phyloP scores from a whole-genome alignment of 2,329 filamentous ascomycete genomes.

The Cadophora gregata region DNA sequence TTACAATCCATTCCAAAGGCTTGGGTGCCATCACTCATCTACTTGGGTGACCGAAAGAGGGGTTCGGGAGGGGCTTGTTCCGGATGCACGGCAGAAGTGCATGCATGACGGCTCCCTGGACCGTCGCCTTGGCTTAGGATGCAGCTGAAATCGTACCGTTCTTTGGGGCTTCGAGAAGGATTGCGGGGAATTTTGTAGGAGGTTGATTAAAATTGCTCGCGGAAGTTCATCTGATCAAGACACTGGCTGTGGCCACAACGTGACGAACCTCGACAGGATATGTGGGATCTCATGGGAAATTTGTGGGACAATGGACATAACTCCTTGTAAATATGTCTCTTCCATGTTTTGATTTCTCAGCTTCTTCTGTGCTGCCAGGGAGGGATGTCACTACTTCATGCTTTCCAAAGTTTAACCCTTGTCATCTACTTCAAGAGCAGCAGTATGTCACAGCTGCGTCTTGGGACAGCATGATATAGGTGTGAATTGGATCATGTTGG shows the following conservation, averaged over 20 bases:
- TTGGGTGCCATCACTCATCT: background rate
- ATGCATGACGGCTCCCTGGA: conserved; percentile 21
- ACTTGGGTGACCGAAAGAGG: background rate
- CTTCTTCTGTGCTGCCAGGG: background rate
- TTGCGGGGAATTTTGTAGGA: background rate
- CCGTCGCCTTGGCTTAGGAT: conserved; percentile 6
- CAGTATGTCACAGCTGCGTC: conserved; percentile 14
- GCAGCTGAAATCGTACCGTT: conserved; percentile 1
- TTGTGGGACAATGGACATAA: background rate
- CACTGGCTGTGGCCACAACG: background rate
- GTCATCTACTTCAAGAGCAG: background rate
- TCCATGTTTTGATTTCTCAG: background rate
- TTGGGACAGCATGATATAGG: conserved; percentile 17
- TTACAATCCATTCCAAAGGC: background rate
- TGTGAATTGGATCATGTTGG: conserved; percentile 12
- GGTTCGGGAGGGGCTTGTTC: conserved; percentile 19
- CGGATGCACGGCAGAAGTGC: conserved; percentile 16
- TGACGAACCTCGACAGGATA: background rate
- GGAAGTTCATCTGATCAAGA: conserved; percentile 18
- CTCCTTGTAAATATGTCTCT: background rate
- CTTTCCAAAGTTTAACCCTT: conserved; percentile 8
- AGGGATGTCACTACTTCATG: conserved; percentile 17
- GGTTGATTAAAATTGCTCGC: conserved; percentile 9
- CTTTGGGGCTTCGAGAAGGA: conserved; percentile 17
- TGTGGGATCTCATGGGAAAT: conserved; percentile 2